Base-by-base conservation (phyloP, 2,329 filamentous ascomycete species). In the Colletotrichum zoysiae region DNA sequence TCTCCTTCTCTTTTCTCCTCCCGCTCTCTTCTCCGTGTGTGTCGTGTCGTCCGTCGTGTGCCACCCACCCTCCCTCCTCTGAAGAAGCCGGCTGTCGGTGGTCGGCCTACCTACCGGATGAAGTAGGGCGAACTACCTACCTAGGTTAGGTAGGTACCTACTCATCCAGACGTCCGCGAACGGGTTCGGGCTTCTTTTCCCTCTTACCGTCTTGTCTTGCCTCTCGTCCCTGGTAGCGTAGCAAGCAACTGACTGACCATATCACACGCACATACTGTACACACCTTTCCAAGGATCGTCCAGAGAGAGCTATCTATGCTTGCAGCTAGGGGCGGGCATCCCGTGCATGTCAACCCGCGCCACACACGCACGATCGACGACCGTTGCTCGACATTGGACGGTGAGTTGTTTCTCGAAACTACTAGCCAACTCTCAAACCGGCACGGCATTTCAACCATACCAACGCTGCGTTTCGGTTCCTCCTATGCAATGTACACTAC, bases 221-320 rank as follows among this genome's bases (percentile, higher is more conserved):
- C 65, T 68, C 58, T 11, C n/a, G 23, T 59, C 65, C 65, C 61
- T 16, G 20, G 9, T 55, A 18, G 6, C 30, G 30, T 30, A 30
- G 30, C 30, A 30, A 30, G 30, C 38, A 20, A 60, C 65, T 69
- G 63, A 60, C 65, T 69, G 63, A 71, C 59, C 55, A 50, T 42
- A 64, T 72, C 65, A 72, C 70, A 72, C 58, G 66, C 51, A 11
- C n/a, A n/a, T n/a, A n/a, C n/a, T n/a, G n/a, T n/a, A n/a, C 65
- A 55, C 65, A 55, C 26, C 57, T 30, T 48, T 48, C 48, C 60
- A 48, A 60, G 48, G 23, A 60, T 60, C 46, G 56, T 30, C 66
- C 53, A 70, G 48, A 26, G 55, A n/a, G n/a, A n/a, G n/a, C n/a
- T n/a, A n/a, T n/a, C 56, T 40, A 63, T 23, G n/a, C 16, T 35